Evolutionary conservation across 169 alveolate species (phyloP).

Genomic region (Miamiensis avidus): DNA sequence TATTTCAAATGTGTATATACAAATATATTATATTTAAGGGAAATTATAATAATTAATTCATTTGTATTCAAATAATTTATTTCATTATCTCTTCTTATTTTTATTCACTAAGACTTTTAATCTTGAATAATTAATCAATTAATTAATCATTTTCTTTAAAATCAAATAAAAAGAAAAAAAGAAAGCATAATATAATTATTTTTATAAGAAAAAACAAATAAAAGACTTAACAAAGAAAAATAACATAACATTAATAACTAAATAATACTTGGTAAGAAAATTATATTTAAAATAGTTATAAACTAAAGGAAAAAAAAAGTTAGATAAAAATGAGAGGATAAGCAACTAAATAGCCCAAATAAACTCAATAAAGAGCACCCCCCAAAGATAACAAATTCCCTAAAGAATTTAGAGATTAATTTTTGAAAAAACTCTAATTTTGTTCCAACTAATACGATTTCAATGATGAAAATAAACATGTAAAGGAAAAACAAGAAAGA

Average conservation of each 20-base stretch:
- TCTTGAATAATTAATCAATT: no score
- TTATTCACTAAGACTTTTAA: no score
- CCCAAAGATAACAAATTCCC: conserved; percentile 30
- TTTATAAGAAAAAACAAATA: no score
- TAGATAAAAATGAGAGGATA: neutral
- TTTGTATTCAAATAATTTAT: no score
- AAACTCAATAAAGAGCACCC: neutral
- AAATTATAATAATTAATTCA: no score
- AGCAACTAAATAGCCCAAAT: neutral
- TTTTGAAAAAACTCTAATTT: conserved; percentile 60
- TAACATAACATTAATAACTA: neutral
- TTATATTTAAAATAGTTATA: neutral
- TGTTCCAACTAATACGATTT: conserved; percentile 66
- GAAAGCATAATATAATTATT: no score
- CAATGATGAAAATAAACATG: conserved; percentile 74
- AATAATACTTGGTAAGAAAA: neutral
- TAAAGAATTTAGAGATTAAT: conserved; percentile 66
- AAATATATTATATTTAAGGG: no score
- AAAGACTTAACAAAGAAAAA: no score
- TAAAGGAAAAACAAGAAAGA: conserved; percentile 64
- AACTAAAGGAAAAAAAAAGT: neutral
- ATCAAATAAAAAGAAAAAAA: no score
- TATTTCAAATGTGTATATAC: no score
- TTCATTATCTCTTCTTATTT: no score
- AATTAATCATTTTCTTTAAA: no score